Conservation (phyloP, 495 filamentous ascomycete species). For the Aspergillus kassunensis region DNA sequence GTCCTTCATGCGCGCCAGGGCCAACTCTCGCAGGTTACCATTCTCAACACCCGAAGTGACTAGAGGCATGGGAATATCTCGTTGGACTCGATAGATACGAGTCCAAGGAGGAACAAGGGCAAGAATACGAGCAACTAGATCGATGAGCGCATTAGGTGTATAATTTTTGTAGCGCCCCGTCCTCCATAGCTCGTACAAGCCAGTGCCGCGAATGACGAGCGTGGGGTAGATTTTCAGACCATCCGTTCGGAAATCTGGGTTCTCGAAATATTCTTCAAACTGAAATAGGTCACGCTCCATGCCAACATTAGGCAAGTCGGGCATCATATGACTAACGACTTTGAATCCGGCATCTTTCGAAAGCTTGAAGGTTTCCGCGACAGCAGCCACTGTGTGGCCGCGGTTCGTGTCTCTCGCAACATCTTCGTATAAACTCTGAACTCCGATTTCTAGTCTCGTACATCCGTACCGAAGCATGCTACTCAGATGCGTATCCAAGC, state of each 20-base stretch:
- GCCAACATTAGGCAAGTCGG: slow-evolving; percentile 94
- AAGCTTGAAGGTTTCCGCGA: slow-evolving; percentile 89
- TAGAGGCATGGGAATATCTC: slow-evolving; percentile 97
- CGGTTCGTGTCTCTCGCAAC: slow-evolving; percentile 97
- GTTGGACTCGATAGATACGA: slow-evolving; percentile 95
- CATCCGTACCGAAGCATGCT: slow-evolving; percentile 97
- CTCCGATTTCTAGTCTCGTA: slow-evolving; percentile 89
- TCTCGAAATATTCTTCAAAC: slow-evolving; percentile 96
- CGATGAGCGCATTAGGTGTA: slow-evolving; percentile 92
- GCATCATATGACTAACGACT: slow-evolving; percentile 99
- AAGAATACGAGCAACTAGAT: slow-evolving; percentile 90
- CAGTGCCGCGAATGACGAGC: slow-evolving; percentile 93
- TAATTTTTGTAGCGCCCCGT: slow-evolving; percentile 98
- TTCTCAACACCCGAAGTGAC: slow-evolving; percentile 97
- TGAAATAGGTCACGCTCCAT: slow-evolving; percentile 97
- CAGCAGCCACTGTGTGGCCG: slow-evolving; percentile 91
- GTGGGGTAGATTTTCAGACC: slow-evolving; percentile 98
- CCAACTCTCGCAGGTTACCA: slow-evolving; percentile 90
- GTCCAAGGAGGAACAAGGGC: slow-evolving; percentile 97
- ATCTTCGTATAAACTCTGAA: slow-evolving; percentile 96
- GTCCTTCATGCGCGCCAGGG: slow-evolving; percentile 94
- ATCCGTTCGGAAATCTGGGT: slow-evolving; percentile 94
- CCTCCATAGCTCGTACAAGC: slow-evolving; percentile 94
- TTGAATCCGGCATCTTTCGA: slow-evolving; percentile 98
- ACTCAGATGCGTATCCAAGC: slow-evolving; percentile 82